A percentile compares a stretch with the other conserved stretches of the same genome.
phyloP scores from a whole-genome alignment of 352 stramenopile species.

The Blastocystis sp. region DNA sequence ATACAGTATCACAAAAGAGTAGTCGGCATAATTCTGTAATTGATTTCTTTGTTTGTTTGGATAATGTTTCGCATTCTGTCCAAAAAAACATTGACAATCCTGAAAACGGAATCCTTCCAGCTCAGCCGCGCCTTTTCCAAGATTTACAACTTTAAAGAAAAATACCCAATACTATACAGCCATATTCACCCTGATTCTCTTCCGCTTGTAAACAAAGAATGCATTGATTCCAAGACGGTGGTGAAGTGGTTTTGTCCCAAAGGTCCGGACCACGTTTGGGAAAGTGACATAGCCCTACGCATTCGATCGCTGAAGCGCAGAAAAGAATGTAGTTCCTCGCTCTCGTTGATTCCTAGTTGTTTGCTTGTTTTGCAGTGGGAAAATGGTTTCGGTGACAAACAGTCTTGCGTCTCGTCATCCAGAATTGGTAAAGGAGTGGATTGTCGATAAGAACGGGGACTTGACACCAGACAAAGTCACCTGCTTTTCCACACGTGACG shows the following conservation, averaged over 20 bases:
- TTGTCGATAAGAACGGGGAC: background rate
- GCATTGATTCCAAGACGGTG: background rate
- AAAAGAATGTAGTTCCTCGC: background rate
- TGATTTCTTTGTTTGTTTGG: background rate
- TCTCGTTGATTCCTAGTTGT: background rate
- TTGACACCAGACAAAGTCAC: background rate
- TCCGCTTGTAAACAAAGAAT: background rate
- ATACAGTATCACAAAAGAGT: background rate
- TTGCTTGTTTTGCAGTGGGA: conserved; percentile 9
- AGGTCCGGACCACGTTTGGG: conserved; percentile 47
- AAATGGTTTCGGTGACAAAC: conserved; percentile 25
- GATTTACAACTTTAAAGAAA: conserved; percentile 32
- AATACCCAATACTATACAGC: background rate
- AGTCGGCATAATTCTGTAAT: background rate
- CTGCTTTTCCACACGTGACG: background rate
- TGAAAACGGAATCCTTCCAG: background rate
- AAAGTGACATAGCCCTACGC: background rate
- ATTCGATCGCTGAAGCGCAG: background rate
- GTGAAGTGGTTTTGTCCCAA: conserved; percentile 36
- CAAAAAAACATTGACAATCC: background rate
- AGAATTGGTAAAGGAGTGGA: background rate
- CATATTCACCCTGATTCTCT: conserved; percentile 26
- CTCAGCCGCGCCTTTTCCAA: conserved; percentile 1
- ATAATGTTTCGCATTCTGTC: background rate
- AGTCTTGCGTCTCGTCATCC: conserved; percentile 17